Percentiles rank a stretch among this genome's conserved stretches.
These are phyloP conservation scores for Solanum virginianum DNA, from an alignment of 257 asterid genomes.

Conservation along the genomic window DNA sequence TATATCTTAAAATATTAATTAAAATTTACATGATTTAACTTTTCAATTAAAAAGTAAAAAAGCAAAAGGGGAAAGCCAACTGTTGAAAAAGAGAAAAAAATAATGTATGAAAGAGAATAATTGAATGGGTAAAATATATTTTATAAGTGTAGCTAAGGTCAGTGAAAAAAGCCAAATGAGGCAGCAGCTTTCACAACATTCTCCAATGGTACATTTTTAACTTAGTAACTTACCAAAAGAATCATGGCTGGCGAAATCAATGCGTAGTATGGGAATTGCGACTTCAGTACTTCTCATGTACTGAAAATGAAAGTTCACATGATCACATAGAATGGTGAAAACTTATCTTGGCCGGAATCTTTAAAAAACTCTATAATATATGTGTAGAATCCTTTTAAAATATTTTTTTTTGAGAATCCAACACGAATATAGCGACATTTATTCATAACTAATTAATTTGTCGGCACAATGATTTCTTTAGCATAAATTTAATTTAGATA, in stretches of 20 bases:
- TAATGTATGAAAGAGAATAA: background rate
- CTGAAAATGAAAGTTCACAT: background rate
- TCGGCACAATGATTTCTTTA: background rate
- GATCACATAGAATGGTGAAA: background rate
- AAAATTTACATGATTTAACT: no score
- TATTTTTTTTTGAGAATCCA: background rate
- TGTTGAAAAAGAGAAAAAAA: background rate
- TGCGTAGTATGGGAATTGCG: background rate
- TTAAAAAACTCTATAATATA: background rate
- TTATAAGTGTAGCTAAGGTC: background rate
- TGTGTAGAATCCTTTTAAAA: background rate
- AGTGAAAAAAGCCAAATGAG: background rate
- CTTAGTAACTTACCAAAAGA: background rate
- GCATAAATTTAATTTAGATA: background rate
- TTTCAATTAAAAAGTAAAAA: background rate
- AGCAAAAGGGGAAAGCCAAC: background rate
- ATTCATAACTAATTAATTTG: background rate
- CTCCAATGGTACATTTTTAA: background rate
- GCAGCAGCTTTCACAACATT: background rate
- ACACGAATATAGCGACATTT: background rate
- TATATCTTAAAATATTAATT: no score
- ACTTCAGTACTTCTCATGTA: background rate
- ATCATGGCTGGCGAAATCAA: background rate
- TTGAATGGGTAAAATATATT: background rate
- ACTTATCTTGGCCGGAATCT: background rate